Evolutionary conservation across 2,329 filamentous ascomycete genomes (phyloP), one percentile per base, ranked within the genome.

Genomic region (Cladosporium velox): DNA sequence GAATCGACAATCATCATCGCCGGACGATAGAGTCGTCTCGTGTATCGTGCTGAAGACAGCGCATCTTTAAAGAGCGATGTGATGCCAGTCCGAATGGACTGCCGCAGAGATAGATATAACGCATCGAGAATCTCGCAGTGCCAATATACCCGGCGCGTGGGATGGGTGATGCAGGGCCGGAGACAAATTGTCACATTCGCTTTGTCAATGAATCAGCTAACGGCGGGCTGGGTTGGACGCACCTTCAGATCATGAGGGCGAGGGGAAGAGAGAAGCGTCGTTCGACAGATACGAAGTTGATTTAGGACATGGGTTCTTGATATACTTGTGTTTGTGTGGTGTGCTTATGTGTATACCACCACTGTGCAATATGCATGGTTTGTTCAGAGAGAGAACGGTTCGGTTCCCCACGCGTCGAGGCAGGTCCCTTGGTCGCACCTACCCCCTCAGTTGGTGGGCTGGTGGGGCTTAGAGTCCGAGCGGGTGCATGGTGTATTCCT

Each of bases 141-240:
- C 10, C 6, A 11, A 21, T 21, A 44, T 44, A 44, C 18, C 41
- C 41, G 41, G 41, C 7, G 32, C 30, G 51, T n/a, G 26, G 28
- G 14, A 44, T 44, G 21, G 34, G 30, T 4, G 26, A n/a, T 59
- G 55, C 55, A 38, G n/a, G 55, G 34, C 24, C n/a, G 35, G 18
- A 59, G n/a, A 30, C 18, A 41, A 28, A 44, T 47, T 58, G 41
- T 44, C 21, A 32, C 57, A 59, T 59, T 14, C 24, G 24, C 12
- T 59, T 38, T 59, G 57, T 59, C 57, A 59, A 58, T 32, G 15
- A 34, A 54, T n/a, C 51, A 54, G 11, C 26, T 32, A 54, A 44
- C 21, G 7, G 21, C 41, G 41, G 18, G 41, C 41, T 44, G 41
- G 6, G 18, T 10, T 30, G 49, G 44, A 6, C 24, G 7, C 44